Percentiles rank a stretch among this genome's conserved stretches.
Conservation (phyloP, 345 rosid genomes). For the Rhodamnia rubescens region DNA sequence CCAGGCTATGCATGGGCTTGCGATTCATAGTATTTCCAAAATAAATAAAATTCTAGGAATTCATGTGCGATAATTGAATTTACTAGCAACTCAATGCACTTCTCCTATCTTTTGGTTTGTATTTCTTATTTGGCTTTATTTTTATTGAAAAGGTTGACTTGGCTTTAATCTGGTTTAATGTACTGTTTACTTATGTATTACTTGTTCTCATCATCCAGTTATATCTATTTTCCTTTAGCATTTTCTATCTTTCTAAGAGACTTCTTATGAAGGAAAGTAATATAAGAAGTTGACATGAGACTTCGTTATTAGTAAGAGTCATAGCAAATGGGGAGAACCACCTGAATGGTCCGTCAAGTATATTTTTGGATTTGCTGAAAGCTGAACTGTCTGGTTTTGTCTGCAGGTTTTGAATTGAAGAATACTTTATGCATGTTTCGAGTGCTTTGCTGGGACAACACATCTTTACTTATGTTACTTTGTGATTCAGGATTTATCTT, state of each 20-base stretch:
- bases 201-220: not conserved
- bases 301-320: not conserved
- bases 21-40: not conserved
- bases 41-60: not conserved
- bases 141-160: not conserved
- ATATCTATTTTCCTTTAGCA: not conserved
- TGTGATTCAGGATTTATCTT: conserved; percentile 51
- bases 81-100: not conserved
- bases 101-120: not conserved
- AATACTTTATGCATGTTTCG: not conserved
- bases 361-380: not conserved
- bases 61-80: not conserved
- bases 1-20: not conserved
- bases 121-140: not conserved
- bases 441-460: not conserved
- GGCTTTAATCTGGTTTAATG: not conserved
- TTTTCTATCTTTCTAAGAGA: not conserved
- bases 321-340: not conserved
- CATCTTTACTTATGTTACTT: not conserved
- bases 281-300: not conserved
- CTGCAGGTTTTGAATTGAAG: not conserved
- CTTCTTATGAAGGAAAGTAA: not conserved
- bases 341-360: not conserved
- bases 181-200: not conserved
- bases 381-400: not conserved